These are phyloP conservation scores for Blastobotrys buckinghamii DNA, from an alignment of 1,139 yeast genomes.

Conservation along the genomic window DNA sequence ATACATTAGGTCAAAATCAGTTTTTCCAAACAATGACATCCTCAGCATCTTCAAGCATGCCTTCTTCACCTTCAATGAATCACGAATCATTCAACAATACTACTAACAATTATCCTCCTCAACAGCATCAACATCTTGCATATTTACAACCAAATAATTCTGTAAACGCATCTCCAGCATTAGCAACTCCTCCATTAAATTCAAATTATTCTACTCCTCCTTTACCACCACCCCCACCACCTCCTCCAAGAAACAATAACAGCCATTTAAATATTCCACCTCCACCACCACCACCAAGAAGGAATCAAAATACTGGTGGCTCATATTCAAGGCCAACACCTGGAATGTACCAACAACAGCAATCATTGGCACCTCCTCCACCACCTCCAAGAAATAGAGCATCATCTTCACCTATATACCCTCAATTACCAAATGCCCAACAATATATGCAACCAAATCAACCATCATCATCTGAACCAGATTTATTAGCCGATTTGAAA, in stretches of 20 bases:
- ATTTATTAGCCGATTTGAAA: conserved; percentile 26
- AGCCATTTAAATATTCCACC: conserved; percentile 1
- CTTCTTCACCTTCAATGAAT: neutral
- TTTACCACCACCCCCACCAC: conserved; percentile 6
- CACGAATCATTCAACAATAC: neutral
- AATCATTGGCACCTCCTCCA: conserved; percentile 18
- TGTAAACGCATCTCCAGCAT: neutral
- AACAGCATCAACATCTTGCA: neutral
- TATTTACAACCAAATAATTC: neutral
- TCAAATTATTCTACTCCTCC: neutral
- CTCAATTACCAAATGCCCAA: neutral
- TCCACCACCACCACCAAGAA: conserved; percentile 8
- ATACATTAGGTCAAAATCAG: neutral
- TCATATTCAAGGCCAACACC: conserved; percentile 13
- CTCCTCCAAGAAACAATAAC: neutral
- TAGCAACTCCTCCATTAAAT: neutral
- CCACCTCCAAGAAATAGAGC: conserved; percentile 25
- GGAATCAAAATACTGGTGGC: conserved; percentile 14
- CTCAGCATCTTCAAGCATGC: neutral
- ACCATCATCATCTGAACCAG: conserved; percentile 25
- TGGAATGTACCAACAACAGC: neutral
- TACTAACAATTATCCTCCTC: neutral
- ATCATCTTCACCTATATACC: conserved; percentile 16
- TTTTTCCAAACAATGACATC: neutral
- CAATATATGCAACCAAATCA: conserved; percentile 10